These are phyloP conservation scores for Hordeum pubiflorum DNA, from an alignment of 202 grass and related monocot genomes.

Conservation along the genomic window DNA sequence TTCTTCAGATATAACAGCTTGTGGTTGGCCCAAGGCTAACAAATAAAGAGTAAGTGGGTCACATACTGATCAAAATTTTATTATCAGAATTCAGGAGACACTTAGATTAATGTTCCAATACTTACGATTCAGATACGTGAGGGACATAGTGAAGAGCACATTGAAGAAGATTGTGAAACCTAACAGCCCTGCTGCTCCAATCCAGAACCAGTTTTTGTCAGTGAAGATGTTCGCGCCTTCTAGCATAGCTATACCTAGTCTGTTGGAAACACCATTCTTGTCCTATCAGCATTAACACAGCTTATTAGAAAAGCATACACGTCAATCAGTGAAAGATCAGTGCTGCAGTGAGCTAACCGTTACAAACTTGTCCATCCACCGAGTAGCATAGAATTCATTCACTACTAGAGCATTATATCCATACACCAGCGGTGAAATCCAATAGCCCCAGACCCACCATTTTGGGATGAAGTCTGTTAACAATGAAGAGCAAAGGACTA, in stretches of 20 bases:
- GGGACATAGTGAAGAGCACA: slow-evolving; percentile 85
- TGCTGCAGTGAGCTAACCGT: slow-evolving; percentile 26
- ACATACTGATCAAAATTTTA: slow-evolving; percentile 1
- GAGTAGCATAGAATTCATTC: slow-evolving; percentile 89
- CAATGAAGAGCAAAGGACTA: neutral
- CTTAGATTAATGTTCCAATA: neutral
- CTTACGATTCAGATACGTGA: slow-evolving; percentile 89
- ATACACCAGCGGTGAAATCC: slow-evolving; percentile 86
- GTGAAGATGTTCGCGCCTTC: slow-evolving; percentile 61
- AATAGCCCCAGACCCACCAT: slow-evolving; percentile 99
- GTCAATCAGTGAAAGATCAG: neutral
- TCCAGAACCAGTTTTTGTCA: slow-evolving; percentile 89
- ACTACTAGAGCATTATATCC: slow-evolving; percentile 87
- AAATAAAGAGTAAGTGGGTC: slow-evolving; percentile 21
- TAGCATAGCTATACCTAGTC: slow-evolving; percentile 58
- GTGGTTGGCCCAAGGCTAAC: slow-evolving; percentile 79
- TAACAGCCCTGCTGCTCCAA: slow-evolving; percentile 68
- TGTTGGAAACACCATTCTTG: slow-evolving; percentile 41
- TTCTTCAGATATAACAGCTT: slow-evolving; percentile 99
- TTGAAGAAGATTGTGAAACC: slow-evolving; percentile 98
- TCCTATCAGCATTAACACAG: slow-evolving; percentile 37
- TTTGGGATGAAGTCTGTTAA: slow-evolving; percentile 76
- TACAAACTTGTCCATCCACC: slow-evolving; percentile 73
- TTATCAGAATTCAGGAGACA: slow-evolving; percentile 2
- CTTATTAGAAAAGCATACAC: slow-evolving; percentile 21